These are phyloP conservation scores for Claviceps africana DNA, from an alignment of 2,329 filamentous ascomycete genomes.

Conservation along the genomic window DNA sequence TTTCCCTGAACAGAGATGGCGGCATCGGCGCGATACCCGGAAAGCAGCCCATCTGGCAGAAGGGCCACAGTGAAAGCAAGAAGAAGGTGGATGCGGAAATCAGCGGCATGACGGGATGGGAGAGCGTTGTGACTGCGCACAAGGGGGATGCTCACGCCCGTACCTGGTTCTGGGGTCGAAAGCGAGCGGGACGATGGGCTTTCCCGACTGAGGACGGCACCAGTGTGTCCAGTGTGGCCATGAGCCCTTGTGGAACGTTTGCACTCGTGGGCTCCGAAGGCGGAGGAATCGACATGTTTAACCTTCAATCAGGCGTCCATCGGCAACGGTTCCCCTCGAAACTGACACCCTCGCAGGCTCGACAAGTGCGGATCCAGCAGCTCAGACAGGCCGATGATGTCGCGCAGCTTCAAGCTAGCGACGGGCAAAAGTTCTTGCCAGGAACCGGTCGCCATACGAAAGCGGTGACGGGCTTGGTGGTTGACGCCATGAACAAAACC, in stretches of 20 bases:
- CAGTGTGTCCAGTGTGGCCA: constrained; percentile 74
- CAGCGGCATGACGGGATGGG: constrained; percentile 79
- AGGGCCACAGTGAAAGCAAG: constrained; percentile 49
- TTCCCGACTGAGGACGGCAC: constrained; percentile 73
- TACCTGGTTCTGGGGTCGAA: constrained; percentile 97
- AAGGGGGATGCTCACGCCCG: constrained; percentile 70
- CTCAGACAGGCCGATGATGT: constrained; percentile 44
- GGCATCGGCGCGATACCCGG: constrained; percentile 77
- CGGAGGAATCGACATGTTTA: constrained; percentile 87
- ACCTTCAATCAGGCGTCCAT: constrained; percentile 82
- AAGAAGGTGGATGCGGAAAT: constrained; percentile 51
- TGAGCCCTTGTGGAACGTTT: constrained; percentile 89
- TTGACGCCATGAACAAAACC: constrained; percentile 78
- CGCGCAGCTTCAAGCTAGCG: constrained; percentile 35
- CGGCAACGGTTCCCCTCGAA: constrained; percentile 76
- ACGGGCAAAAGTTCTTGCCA: constrained; percentile 27
- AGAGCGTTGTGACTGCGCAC: constrained; percentile 90
- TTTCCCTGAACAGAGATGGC: constrained; percentile 84
- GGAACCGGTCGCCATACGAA: constrained; percentile 63
- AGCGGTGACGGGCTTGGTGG: constrained; percentile 69
- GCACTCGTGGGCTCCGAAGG: constrained; percentile 73
- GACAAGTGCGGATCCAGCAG: constrained; percentile 56
- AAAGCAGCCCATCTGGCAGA: constrained; percentile 71
- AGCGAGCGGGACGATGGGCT: constrained; percentile 83
- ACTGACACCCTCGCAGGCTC: constrained; percentile 63